phyloP scores from a whole-genome alignment of 106 monocot genomes.

The Chionographis japonica region DNA sequence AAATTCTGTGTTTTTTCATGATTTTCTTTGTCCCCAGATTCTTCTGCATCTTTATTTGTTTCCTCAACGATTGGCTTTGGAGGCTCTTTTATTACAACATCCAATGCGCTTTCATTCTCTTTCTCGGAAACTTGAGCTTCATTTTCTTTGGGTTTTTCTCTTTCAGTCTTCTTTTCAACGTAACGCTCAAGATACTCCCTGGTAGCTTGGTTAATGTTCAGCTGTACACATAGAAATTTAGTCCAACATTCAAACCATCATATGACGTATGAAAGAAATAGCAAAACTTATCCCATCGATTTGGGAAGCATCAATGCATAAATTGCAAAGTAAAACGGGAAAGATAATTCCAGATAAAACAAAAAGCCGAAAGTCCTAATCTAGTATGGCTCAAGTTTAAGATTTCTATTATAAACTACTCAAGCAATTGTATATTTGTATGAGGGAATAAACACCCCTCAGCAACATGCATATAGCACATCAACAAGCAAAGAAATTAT shows the following conservation, averaged over 20 bases:
- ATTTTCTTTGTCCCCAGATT: conserved; percentile 52
- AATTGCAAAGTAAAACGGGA: too few relatives aligned
- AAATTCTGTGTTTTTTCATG: conserved; percentile 58
- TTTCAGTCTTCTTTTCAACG: conserved; percentile 84
- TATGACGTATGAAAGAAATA: neutral
- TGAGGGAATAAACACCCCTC: too few relatives aligned
- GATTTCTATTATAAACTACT: too few relatives aligned
- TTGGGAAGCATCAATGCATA: too few relatives aligned
- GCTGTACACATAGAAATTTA: conserved; percentile 27
- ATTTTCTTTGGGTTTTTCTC: conserved; percentile 75
- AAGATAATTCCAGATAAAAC: too few relatives aligned
- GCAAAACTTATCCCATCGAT: too few relatives aligned
- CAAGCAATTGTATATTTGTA: too few relatives aligned
- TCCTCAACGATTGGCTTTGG: conserved; percentile 31
- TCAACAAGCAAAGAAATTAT: too few relatives aligned
- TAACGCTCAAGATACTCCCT: conserved; percentile 88
- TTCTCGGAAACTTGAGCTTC: conserved; percentile 34
- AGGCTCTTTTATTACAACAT: conserved; percentile 35
- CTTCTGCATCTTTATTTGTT: conserved; percentile 34
- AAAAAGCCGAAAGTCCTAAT: too few relatives aligned
- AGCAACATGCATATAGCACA: too few relatives aligned
- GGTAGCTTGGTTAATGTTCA: conserved; percentile 90
- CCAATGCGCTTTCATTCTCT: conserved; percentile 24
- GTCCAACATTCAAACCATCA: neutral
- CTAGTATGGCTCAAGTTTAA: too few relatives aligned